Evolutionary conservation across 164 flowering plant species (phyloP).

Genomic region (Santalum album): DNA sequence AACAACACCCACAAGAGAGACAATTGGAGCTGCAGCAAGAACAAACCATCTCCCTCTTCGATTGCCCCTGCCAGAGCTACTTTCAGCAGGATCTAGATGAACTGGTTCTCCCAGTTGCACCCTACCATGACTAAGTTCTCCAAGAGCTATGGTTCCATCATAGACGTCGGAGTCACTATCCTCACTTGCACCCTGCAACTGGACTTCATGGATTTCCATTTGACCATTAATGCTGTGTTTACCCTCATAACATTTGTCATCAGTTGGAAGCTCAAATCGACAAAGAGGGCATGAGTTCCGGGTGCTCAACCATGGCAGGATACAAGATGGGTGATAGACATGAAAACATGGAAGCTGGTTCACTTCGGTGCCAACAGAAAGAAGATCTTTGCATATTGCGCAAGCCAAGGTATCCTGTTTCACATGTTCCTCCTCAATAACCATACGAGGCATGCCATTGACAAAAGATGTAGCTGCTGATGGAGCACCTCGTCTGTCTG

Average conservation of each 20-base stretch:
- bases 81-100: constrained; percentile 8
- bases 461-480: constrained; percentile 68
- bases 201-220: constrained; percentile 17
- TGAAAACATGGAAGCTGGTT: constrained; percentile 80
- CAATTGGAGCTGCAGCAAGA: constrained; percentile 70
- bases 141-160: constrained; percentile 22
- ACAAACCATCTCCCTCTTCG: constrained; percentile 58
- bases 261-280: constrained; percentile 88
- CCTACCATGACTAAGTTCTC: constrained; percentile 13
- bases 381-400: constrained; percentile 78
- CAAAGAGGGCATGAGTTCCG: constrained; percentile 92
- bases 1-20: constrained; percentile 62
- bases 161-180: constrained; percentile 31
- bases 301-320: constrained; percentile 75
- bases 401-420: constrained; percentile 46
- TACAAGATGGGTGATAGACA: constrained; percentile 75
- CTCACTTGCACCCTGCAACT: constrained; percentile 23
- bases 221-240: constrained; percentile 18
- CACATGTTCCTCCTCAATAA: constrained; percentile 37
- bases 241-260: constrained; percentile 63
- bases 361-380: constrained; percentile 44
- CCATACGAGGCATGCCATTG: constrained; percentile 43
- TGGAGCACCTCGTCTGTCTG: constrained; percentile 72
- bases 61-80: constrained; percentile 13
- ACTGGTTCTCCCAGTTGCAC: constrained; percentile 7